These are phyloP conservation scores for Mrakia frigida DNA, from an alignment of 768 basidiomycete genomes.

Conservation along the genomic window DNA sequence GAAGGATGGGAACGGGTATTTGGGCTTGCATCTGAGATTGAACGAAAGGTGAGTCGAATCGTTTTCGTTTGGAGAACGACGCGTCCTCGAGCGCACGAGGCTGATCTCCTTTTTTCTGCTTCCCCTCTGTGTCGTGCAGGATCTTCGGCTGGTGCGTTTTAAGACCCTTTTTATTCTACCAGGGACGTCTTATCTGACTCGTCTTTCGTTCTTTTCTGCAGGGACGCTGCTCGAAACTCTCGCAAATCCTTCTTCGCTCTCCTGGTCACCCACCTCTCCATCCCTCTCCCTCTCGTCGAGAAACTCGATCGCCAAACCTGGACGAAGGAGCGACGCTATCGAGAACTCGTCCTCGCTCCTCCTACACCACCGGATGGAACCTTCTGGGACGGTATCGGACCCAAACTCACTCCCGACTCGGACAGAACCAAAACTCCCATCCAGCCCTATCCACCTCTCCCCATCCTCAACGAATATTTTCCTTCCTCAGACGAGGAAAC, in stretches of 20 bases:
- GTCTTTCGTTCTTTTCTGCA: conserved; percentile 50
- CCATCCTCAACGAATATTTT: conserved; percentile 20
- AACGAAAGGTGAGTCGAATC: conserved; percentile 53
- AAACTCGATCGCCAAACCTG: neutral
- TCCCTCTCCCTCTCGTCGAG: neutral
- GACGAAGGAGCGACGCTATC: neutral
- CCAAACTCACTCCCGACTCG: neutral
- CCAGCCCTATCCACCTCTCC: conserved; percentile 39
- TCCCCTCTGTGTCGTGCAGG: neutral
- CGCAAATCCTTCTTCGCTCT: conserved; percentile 15
- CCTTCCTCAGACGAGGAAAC: neutral
- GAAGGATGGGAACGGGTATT: conserved; percentile 44
- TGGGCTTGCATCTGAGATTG: conserved; percentile 63
- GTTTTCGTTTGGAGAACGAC: conserved; percentile 47
- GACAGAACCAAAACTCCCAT: conserved; percentile 34
- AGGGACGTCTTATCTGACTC: conserved; percentile 48
- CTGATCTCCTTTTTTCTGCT: neutral
- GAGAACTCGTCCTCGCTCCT: conserved; percentile 17
- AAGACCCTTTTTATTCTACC: neutral
- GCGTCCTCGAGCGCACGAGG: conserved; percentile 10
- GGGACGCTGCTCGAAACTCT: conserved; percentile 19
- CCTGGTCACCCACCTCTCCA: neutral
- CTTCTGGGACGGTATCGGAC: conserved; percentile 12
- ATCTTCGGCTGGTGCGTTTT: neutral
- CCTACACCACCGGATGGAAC: neutral